A percentile compares a stretch with the other conserved stretches of the same genome.
These are phyloP conservation scores for Chenopodium quinoa DNA, from an alignment of 148 eudicot genomes.

Conservation along the genomic window DNA sequence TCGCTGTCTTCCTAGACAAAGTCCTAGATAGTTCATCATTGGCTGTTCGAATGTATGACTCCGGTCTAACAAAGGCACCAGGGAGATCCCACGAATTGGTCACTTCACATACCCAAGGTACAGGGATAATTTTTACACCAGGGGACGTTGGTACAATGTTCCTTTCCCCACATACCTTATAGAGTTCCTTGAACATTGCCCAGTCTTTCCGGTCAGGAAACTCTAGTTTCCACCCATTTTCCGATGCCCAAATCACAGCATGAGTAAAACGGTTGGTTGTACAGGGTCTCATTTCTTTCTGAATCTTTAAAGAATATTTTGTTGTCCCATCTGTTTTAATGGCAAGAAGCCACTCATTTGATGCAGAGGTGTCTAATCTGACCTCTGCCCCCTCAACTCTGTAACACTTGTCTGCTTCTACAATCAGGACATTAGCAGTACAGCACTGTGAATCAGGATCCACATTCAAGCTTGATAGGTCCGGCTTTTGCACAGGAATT, in stretches of 20 bases:
- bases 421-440: conserved; percentile 55
- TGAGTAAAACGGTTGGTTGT: conserved; percentile 57
- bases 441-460: conserved; percentile 50
- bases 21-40: conserved; percentile 80
- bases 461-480: conserved; percentile 29
- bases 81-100: conserved; percentile 23
- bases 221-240: conserved; percentile 76
- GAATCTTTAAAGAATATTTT: conserved; percentile 39
- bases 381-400: conserved; percentile 62
- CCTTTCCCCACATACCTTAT: conserved; percentile 64
- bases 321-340: conserved; percentile 52
- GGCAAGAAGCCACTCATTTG: conserved; percentile 62
- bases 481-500: conserved; percentile 36
- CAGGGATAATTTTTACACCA: conserved; percentile 54
- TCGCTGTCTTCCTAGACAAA: conserved; percentile 54
- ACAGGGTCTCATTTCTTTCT: conserved; percentile 57
- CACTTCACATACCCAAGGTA: conserved; percentile 74
- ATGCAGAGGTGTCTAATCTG: conserved; percentile 46
- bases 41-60: conserved; percentile 53
- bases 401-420: conserved; percentile 69
- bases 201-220: conserved; percentile 75
- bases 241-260: conserved; percentile 60
- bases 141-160: conserved; percentile 42
- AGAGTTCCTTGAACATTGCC: conserved; percentile 74
- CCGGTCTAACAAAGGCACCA: conserved; percentile 46